Evolutionary conservation across 1,284 basidiomycete species (phyloP), one percentile per base, ranked within the genome.

Genomic region (Spongiforma sp.): DNA sequence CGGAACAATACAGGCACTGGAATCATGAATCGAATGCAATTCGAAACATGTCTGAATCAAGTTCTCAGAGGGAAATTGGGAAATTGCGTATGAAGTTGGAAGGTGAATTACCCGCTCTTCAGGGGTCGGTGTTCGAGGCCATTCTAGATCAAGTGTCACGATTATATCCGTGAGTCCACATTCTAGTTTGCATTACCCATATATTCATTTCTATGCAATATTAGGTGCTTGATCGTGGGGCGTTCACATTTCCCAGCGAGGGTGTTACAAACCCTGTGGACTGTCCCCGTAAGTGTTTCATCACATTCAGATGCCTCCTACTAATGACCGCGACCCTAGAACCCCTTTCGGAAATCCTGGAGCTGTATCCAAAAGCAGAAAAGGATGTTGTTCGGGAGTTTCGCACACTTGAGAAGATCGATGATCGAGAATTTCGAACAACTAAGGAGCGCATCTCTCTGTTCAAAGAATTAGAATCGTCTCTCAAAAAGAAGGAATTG

Each of bases 161-260:
- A 15, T 9, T 67, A 6, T 80, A 73, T 62, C 72, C 75, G 78
- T 79, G 60, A 56, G 77, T 17, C 5, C 2, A 2, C 11, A 17
- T 28, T 6, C 30, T 37, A 1, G 4, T 11, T 56, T 14, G 2
- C n/a, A n/a, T n/a, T 32, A 19, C 36, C 41, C 24, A 11, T 52
- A 2, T 26, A 17, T 50, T 62, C 4, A 62, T 30, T 39, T n/a
- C 1, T 8, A 7, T 21, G 12, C 33, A 28, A 26, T 39, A 1
- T 34, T 28, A 76, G 73, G n/a, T 57, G 48, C 64, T 68, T 54
- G 64, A 74, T 17, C 67, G 61, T 3, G 63, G 14, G 10, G 28
- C 15, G 0, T 78, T 72, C 11, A 10, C 9, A 8, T 68, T 60
- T 26, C 2, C 9, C 19, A 19, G 28, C 10, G 37, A 46, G 10